Base-by-base conservation (phyloP, 306 rosid species). In the Begonia fuchsioides region DNA sequence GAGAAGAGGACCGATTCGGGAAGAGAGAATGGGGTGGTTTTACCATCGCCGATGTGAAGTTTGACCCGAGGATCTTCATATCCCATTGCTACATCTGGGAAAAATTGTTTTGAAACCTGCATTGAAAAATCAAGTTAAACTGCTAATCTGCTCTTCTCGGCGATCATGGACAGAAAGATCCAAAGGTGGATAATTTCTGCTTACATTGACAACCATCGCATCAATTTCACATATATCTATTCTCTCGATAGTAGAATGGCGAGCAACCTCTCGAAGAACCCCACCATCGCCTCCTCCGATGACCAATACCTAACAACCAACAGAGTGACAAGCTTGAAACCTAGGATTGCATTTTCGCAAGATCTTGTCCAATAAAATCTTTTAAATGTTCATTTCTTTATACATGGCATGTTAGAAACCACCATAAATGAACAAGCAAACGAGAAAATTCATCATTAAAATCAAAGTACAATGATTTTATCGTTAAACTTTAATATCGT, bases 221-320 rank as follows among this genome's bases (percentile, higher is more conserved):
- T 87, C 96, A 66, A 87, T 87, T 69, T 87, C 96, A 2, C 96
- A 87, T 17, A 87, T 87, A 72, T 82, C 96, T 41, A 87, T 79
- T 71, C 75, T 65, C 70, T 74, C 87, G 13, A 82, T 58, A 11
- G 94, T 79, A 44, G 82, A 54, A 73, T 87, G 81, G n/a, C 96
- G 94, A 66, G 96, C 53, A 44, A 87, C 87, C 72, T 87, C 96
- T 53, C 96, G 76, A 44, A 87, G 38, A 43, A 87, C 96, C 11
- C 96, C 96, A 58, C 96, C 94, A 55, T 87, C 96, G 54, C 96
- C 96, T 50, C 96, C 96, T 35, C 96, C 96, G 54, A 87, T 87
- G 60, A 87, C 94, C 86, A 87, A 70, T 68, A 87, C 84, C 96
- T 87, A 68, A 56, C 15, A 49, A 54, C 51, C 57, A 50, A 50